Conservation (phyloP, 2,329 filamentous ascomycete species). For the Torrubiellomyces zombiae region DNA sequence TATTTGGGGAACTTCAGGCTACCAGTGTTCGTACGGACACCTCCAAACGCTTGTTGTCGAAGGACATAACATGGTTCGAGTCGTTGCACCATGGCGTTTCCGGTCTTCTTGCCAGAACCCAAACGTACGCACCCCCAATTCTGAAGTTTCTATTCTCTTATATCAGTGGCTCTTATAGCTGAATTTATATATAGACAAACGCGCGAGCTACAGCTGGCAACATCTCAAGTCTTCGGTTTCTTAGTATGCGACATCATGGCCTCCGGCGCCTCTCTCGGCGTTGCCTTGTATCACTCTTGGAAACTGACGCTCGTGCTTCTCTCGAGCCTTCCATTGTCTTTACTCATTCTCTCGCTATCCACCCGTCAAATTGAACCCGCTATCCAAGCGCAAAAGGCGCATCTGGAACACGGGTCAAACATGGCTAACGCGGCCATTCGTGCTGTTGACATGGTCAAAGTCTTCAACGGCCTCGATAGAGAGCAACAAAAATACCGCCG, state of each 20-base stretch:
- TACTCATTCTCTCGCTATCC: conserved; percentile 40
- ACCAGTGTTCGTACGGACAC: conserved; percentile 44
- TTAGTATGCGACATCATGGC: conserved; percentile 48
- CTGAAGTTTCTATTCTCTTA: too few relatives aligned
- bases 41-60: conserved; percentile 53
- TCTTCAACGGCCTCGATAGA: conserved; percentile 57
- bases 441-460: conserved; percentile 74
- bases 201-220: conserved; percentile 63
- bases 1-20: conserved; percentile 70
- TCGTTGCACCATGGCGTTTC: conserved; percentile 51
- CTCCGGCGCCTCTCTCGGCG: conserved; percentile 43
- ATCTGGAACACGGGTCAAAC: conserved; percentile 56
- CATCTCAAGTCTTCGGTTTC: conserved; percentile 64
- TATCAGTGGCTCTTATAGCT: not conserved
- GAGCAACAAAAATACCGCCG: conserved; percentile 50
- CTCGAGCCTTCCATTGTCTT: conserved; percentile 52
- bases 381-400: conserved; percentile 50
- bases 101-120: conserved; percentile 53
- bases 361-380: conserved; percentile 45
- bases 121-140: conserved; percentile 63
- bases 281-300: conserved; percentile 73
- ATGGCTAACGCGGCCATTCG: conserved; percentile 50
- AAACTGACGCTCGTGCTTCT: conserved; percentile 67
- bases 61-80: conserved; percentile 74
- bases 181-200: too few relatives aligned